phyloP scores from a whole-genome alignment of 495 filamentous ascomycete species.

The Neurospora sublineolata region DNA sequence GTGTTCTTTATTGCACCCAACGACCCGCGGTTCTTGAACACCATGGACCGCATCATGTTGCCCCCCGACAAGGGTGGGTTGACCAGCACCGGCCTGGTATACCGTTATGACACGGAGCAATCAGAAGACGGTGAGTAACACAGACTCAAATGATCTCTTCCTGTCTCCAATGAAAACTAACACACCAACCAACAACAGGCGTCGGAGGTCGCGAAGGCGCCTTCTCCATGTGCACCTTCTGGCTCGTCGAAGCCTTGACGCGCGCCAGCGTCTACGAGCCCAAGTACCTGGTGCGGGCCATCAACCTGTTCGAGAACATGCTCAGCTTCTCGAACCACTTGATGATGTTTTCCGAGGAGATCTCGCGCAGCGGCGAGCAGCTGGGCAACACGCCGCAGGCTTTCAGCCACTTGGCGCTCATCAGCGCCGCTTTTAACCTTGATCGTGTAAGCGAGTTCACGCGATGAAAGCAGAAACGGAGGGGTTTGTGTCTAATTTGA shows the following conservation, averaged over 20 bases:
- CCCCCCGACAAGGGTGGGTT: slow-evolving; percentile 60
- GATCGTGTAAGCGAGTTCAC: slow-evolving; percentile 35
- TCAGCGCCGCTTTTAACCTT: slow-evolving; percentile 63
- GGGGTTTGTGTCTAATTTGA: background rate
- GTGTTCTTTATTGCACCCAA: slow-evolving; percentile 68
- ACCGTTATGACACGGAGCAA: slow-evolving; percentile 53
- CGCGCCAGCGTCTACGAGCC: slow-evolving; percentile 54
- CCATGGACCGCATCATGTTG: slow-evolving; percentile 54
- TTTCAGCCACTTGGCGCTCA: slow-evolving; percentile 59
- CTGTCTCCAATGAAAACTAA: background rate
- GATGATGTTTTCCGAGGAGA: slow-evolving; percentile 68
- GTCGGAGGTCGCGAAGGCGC: slow-evolving; percentile 63
- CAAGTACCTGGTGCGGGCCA: slow-evolving; percentile 48
- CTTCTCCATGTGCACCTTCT: slow-evolving; percentile 70
- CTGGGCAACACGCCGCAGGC: slow-evolving; percentile 63
- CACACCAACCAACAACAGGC: slow-evolving; percentile 30
- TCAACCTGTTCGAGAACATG: slow-evolving; percentile 64
- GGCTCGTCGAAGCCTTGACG: slow-evolving; percentile 66
- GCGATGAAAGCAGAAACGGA: background rate
- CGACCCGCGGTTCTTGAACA: slow-evolving; percentile 58
- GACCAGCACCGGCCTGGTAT: slow-evolving; percentile 59
- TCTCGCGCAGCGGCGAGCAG: slow-evolving; percentile 57
- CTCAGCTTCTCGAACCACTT: slow-evolving; percentile 60
- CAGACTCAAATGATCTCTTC: background rate
- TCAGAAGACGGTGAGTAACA: slow-evolving; percentile 47